Evolutionary conservation across 257 asterid species (phyloP).

Genomic region (Buddleja alternifolia): DNA sequence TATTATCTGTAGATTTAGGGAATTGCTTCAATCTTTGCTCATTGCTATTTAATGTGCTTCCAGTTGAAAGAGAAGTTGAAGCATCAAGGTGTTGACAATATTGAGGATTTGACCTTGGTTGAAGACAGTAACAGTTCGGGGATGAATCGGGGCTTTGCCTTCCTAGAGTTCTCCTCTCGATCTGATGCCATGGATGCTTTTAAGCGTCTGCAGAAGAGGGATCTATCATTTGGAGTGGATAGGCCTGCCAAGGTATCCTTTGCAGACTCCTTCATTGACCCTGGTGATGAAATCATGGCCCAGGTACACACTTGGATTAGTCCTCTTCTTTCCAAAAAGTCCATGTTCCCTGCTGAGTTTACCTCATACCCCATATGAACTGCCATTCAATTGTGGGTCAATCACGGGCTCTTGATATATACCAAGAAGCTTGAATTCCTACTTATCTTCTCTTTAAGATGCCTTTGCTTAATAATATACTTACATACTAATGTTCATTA

Average conservation of each 20-base stretch:
- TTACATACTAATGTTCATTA: neutral
- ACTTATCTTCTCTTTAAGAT: conserved; percentile 1
- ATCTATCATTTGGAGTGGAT: conserved; percentile 84
- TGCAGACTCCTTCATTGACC: conserved; percentile 97
- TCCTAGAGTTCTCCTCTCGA: conserved; percentile 89
- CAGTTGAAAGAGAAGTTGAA: conserved; percentile 89
- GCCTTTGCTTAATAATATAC: neutral
- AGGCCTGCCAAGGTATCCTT: conserved; percentile 97
- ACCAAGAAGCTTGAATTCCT: conserved; percentile 6
- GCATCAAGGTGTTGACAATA: conserved; percentile 72
- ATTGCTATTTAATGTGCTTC: conserved; percentile 54
- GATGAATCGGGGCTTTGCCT: conserved; percentile 91
- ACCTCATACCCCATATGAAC: conserved; percentile 3
- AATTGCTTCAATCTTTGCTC: conserved; percentile 36
- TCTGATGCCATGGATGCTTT: conserved; percentile 98
- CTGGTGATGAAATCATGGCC: conserved; percentile 99
- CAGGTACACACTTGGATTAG: conserved; percentile 65
- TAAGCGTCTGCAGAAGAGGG: conserved; percentile 96
- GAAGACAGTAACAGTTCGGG: conserved; percentile 82
- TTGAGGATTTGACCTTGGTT: conserved; percentile 91
- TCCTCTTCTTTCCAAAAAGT: conserved; percentile 28
- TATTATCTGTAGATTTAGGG: conserved; percentile 29
- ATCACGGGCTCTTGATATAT: neutral
- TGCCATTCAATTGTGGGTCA: conserved; percentile 5
- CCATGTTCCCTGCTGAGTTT: conserved; percentile 12